Base-by-base conservation (phyloP, 2,329 filamentous ascomycete species). In the Clarireedia hainanense region DNA sequence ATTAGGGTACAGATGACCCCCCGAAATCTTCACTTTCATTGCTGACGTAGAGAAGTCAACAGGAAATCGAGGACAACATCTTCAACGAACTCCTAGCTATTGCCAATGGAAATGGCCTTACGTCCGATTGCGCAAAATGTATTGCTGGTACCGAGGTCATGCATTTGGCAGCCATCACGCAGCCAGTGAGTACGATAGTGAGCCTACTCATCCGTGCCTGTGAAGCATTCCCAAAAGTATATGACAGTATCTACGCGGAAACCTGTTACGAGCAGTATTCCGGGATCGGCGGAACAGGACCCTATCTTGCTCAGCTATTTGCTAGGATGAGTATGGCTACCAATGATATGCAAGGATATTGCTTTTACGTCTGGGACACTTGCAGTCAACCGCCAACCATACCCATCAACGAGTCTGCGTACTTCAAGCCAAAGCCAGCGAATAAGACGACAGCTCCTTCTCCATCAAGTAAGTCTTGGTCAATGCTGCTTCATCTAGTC, bases 151-250 rank as follows among this genome's bases (percentile, higher is more conserved):
- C 54, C 2, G 49, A 56, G 26, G 34, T 52, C 3, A 52, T 52
- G 54, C 54, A 56, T 47, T 15, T 47, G 10, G 54, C 49, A 34
- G 54, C 49, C n/a, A 56, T 56, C 36, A 56, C 45, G 24, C 50
- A 52, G 40, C 49, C 49, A 4, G 54, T 43, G 24, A 36, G 45
- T 12, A 47, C 42, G 6, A 45, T 56, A 34, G 49, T 47, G n/a
- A 52, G 47, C 15, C 43, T 56, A n/a, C 30, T 56, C 36, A 56
- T 47, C 27, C 27, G 54, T 46, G 49, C 54, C 4, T 56, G 54
- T 26, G 54, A 56, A 23, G 20, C 42, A 6, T 52, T 56, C 24
- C 54, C 54, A 12, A 47, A 34, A 20, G 49, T 56, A 9, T 34
- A 36, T 9, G 54, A 53, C 26, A 56, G 54, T 24, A 56, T 53